Conservation (phyloP, 1,139 yeast genomes). For the Debaryomyces nepalensis region DNA sequence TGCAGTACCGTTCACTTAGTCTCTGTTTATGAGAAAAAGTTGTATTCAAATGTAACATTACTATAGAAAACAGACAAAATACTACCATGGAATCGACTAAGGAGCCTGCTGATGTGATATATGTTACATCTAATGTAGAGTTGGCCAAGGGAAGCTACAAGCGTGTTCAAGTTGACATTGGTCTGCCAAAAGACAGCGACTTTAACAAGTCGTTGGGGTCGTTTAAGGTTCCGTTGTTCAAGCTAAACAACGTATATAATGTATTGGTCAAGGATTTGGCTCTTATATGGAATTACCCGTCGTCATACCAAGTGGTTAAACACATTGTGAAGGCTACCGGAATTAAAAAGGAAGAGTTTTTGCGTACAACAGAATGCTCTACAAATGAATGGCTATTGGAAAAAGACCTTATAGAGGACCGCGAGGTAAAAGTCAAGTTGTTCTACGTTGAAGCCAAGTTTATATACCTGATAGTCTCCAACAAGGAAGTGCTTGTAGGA, state of each 20-base stretch:
- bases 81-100: conserved; percentile 1
- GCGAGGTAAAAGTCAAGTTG: conserved; percentile 26
- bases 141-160: neutral
- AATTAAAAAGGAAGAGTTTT: conserved; percentile 26
- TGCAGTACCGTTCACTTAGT: neutral
- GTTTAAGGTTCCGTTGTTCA: conserved; percentile 14
- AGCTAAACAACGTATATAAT: conserved; percentile 16
- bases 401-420: conserved; percentile 25
- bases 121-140: conserved; percentile 6
- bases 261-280: conserved; percentile 42
- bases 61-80: neutral
- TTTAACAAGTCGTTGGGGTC: conserved; percentile 5
- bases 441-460: conserved; percentile 35
- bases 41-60: neutral
- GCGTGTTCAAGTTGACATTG: conserved; percentile 11
- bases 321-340: conserved; percentile 30
- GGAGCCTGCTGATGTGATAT: conserved; percentile 3
- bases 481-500: conserved; percentile 25
- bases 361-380: conserved; percentile 22
- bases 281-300: conserved; percentile 45
- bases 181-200: conserved; percentile 7
- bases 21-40: neutral
- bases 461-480: conserved; percentile 24
- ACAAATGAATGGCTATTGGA: conserved; percentile 31
- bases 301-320: conserved; percentile 46